These are phyloP conservation scores for Candida namnaoensis DNA, from an alignment of 805 yeast species.

Conservation along the genomic window DNA sequence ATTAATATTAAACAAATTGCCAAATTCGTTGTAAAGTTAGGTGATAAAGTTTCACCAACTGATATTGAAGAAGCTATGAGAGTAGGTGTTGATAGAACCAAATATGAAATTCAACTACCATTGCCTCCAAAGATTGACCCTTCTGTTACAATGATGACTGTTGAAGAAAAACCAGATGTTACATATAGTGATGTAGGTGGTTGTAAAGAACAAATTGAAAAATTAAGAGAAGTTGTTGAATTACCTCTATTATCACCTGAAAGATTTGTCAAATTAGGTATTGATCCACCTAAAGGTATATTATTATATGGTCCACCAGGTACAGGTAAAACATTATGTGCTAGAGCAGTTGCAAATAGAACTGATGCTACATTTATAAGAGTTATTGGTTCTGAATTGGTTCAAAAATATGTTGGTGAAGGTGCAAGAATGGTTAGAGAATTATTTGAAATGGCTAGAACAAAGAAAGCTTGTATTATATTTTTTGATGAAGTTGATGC, in stretches of 20 bases:
- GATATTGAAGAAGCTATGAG: conserved; percentile 99
- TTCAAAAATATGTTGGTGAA: conserved; percentile 98
- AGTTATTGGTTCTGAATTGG: conserved; percentile 96
- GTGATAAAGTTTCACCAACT: conserved; percentile 95
- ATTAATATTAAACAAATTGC: conserved; percentile 98
- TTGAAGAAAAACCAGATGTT: conserved; percentile 98
- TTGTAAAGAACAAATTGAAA: conserved; percentile 96
- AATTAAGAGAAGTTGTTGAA: conserved; percentile 92
- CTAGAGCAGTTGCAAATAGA: conserved; percentile 98
- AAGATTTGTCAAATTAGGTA: conserved; percentile 92
- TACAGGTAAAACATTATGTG: conserved; percentile 96
- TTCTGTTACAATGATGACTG: conserved; percentile 98
- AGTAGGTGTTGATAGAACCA: conserved; percentile 96
- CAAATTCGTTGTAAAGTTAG: conserved; percentile 92
- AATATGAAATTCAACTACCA: conserved; percentile 94
- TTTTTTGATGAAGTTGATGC: conserved; percentile 99
- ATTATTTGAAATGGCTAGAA: conserved; percentile 97
- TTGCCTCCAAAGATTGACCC: conserved; percentile 98
- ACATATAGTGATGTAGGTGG: conserved; percentile 99
- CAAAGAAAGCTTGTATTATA: conserved; percentile 95
- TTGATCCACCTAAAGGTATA: conserved; percentile 98
- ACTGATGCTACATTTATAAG: conserved; percentile 98
- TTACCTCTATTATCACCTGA: conserved; percentile 91
- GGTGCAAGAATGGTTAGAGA: conserved; percentile 99
- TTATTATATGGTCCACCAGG: conserved; percentile 97